These are phyloP conservation scores for Penicillium bialowiezense DNA, from an alignment of 495 filamentous ascomycete species.

Conservation along the genomic window DNA sequence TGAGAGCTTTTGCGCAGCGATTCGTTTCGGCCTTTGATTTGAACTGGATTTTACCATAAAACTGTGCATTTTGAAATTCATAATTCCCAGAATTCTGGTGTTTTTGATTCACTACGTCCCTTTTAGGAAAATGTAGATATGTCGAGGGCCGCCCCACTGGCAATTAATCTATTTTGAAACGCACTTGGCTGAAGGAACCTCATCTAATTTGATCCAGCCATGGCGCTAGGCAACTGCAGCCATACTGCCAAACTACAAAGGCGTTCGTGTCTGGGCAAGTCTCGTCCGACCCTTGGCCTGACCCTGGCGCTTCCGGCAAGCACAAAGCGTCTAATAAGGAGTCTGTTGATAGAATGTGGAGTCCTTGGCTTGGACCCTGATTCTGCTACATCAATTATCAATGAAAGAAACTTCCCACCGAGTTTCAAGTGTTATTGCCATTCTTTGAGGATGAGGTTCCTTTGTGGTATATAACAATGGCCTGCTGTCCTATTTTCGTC, in stretches of 20 bases:
- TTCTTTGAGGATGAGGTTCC: neutral
- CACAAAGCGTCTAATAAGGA: neutral
- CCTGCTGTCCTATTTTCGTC: neutral
- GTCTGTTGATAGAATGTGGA: neutral
- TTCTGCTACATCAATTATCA: neutral
- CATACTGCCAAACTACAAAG: neutral
- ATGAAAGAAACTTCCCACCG: neutral
- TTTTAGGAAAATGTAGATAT: too few species aligned
- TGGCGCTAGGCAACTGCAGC: too few species aligned
- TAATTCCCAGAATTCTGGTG: conserved; percentile 21
- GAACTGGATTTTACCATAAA: conserved; percentile 11
- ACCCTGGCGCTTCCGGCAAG: neutral
- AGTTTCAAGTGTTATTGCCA: neutral
- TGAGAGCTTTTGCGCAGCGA: conserved; percentile 21
- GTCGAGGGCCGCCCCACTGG: neutral
- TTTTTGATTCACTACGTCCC: neutral
- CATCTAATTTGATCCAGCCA: neutral
- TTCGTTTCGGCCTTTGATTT: conserved; percentile 5
- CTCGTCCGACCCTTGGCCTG: neutral
- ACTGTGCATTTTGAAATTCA: conserved; percentile 10
- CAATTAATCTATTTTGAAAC: neutral
- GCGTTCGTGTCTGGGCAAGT: neutral
- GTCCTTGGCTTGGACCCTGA: neutral
- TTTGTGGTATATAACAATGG: neutral
- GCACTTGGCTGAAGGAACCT: neutral